phyloP scores from a whole-genome alignment of 176 grass and related monocot genomes.

The Avena atlantica region DNA sequence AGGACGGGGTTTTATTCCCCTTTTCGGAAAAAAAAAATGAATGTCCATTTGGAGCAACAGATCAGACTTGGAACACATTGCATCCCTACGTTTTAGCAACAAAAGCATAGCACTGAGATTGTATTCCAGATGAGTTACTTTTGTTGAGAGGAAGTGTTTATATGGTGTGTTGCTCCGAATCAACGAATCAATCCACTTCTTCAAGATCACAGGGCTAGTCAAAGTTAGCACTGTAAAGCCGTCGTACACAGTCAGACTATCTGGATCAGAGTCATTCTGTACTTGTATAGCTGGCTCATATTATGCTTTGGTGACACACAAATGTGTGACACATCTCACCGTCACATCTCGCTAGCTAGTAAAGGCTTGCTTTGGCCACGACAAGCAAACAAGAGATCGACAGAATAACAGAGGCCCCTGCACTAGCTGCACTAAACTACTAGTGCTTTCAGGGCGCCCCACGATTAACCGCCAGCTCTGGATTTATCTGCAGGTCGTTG shows the following conservation, averaged over 20 bases:
- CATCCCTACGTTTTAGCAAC: background rate
- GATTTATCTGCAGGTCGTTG: constrained; percentile 42
- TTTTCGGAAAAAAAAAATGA: background rate
- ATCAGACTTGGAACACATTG: background rate
- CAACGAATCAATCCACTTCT: background rate
- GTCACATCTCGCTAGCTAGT: background rate
- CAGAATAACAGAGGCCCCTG: constrained; percentile 28
- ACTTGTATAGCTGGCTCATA: background rate
- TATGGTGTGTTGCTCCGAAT: background rate
- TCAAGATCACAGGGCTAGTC: background rate
- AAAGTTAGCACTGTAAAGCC: background rate
- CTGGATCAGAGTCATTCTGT: background rate
- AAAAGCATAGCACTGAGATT: background rate
- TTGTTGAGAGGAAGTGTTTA: background rate
- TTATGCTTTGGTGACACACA: background rate
- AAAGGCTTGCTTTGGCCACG: background rate
- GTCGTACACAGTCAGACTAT: constrained; percentile 8
- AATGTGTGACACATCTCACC: background rate
- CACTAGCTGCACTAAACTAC: constrained; percentile 39
- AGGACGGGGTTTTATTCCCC: too few relatives aligned
- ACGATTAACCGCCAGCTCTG: constrained; percentile 54
- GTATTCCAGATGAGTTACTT: background rate
- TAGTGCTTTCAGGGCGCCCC: constrained; percentile 36
- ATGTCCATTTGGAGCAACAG: background rate
- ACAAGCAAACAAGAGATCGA: constrained; percentile 30